Evolutionary conservation across 2,329 filamentous ascomycete genomes (phyloP), one percentile per base, ranked within the genome.

Genomic region (Aspergillus bombycis): DNA sequence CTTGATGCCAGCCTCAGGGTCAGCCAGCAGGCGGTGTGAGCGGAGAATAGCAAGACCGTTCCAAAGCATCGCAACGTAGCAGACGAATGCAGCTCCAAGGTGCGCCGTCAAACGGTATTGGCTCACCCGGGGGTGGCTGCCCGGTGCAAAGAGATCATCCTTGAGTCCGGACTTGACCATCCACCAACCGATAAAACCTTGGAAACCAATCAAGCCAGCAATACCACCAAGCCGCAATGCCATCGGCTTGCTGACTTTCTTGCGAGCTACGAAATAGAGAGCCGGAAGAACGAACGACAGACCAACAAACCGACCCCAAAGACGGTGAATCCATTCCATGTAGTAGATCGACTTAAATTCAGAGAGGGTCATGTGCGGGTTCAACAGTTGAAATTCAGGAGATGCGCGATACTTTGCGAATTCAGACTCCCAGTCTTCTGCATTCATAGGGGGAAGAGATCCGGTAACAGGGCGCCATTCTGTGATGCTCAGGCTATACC

Each of bases 341-440:
- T 91, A 99, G 85, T 98, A 99, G 70, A 99, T 99, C 77, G 95
- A 91, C 80, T 98, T 97, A 83, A 98, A 99, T 77, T 99, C 95
- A 63, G 89, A 86, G 62, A 99, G 84, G 36, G 87, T 90, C 95
- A 99, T 99, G 77, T 92, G 88, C 36, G 94, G 91, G 81, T 99
- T 99, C 70, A 99, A 85, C 66, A 93, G 86, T 74, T 91, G 88
- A 82, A 94, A 99, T 79, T 99, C 95, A 66, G 95, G 95, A 23
- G 93, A 97, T 50, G 91, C 88, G 68, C 91, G 90, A 83, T 99
- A 99, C 79, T 96, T 95, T 61, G 89, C 83, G 81, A 98, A 99
- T 74, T 98, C 95, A 68, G 89, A 88, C 71, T 97, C 90, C 95
- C 95, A 99, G 75, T 94, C 91, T 63, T 85, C 88, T 28, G 85